Evolutionary conservation across 768 basidiomycete genomes (phyloP).

Genomic region (Rhizopogon roseolus): DNA sequence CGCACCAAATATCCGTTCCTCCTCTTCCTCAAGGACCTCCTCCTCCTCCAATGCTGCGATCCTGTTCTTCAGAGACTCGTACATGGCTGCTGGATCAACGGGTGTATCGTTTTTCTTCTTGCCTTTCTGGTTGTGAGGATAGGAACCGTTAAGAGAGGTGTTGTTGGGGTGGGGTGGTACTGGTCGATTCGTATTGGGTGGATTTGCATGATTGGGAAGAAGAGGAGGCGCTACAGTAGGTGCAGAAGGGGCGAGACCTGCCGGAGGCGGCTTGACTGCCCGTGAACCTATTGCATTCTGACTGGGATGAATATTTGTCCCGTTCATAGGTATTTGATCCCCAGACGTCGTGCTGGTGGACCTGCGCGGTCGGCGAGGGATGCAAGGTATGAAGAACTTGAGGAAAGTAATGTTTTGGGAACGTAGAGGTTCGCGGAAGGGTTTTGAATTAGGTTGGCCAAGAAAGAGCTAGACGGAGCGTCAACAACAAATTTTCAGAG

Average conservation of each 20-base stretch:
- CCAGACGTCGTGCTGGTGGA: constrained; percentile 16
- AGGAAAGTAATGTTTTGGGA: constrained; percentile 19
- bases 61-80: constrained; percentile 82
- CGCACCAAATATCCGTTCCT: constrained; percentile 74
- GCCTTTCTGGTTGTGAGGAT: constrained; percentile 37
- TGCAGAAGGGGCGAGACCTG: constrained; percentile 56
- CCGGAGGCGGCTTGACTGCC: constrained; percentile 47
- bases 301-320: constrained; percentile 23
- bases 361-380: constrained; percentile 23
- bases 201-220: constrained; percentile 41
- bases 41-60: constrained; percentile 90
- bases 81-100: constrained; percentile 82
- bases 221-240: constrained; percentile 54
- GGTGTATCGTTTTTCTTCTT: constrained; percentile 68
- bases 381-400: constrained; percentile 19
- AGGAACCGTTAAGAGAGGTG: constrained; percentile 22
- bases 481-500: not conserved
- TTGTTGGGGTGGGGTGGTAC: constrained; percentile 23
- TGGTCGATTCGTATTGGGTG: constrained; percentile 29
- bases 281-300: constrained; percentile 33
- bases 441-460: constrained; percentile 1
- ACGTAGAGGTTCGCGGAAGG: constrained; percentile 5
- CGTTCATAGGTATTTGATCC: constrained; percentile 41
- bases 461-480: not conserved
- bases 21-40: constrained; percentile 82